Base-by-base conservation (phyloP, 441 rosid genomes). In the Francoa sonchifolia region DNA sequence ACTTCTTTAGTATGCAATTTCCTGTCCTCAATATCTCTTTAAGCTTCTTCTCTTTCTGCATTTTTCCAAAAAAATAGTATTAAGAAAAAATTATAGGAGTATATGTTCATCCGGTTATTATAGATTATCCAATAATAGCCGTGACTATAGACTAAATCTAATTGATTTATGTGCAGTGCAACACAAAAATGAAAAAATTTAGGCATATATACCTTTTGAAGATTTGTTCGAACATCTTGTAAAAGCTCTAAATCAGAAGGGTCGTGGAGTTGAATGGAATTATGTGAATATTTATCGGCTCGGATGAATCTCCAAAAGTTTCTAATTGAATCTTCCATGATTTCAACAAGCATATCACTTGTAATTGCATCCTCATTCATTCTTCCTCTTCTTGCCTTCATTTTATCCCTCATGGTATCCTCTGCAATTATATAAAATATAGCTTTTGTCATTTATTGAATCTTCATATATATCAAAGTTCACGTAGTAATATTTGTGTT, bases 271-370 rank as follows among this genome's bases (percentile, higher is more conserved):
- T 79, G 82, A 0, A 70, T 49, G n/a, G 63, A 86, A 46, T 65
- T 47, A 28, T 50, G 62, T 6, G 80, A 50, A n/a, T 75, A 65
- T 59, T 77, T 84, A 58, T 89, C 97, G 22, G 76, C 72, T 43
- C 88, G 78, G 44, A 82, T 61, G 41, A 84, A 89, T 39, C 63
- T 65, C 95, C 95, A 84, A 25, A 81, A 79, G 12, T 75, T 63
- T 57, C 94, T 55, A 44, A 89, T 82, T 1, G 95, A 81, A 69
- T 89, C 97, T 47, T 89, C 92, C 76, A 84, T 57, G 32, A 75
- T 82, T 54, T 89, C 94, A 6, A 79, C 77, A 12, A 89, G 64
- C 54, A 39, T 59, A 2, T 82, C 82, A 26, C 88, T 74, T 31
- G 69, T 70, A 37, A 89, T 67, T 18, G 65, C 67, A 42, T 58